Base-by-base conservation (phyloP, 345 rosid genomes). In the Moringa oleifera region DNA sequence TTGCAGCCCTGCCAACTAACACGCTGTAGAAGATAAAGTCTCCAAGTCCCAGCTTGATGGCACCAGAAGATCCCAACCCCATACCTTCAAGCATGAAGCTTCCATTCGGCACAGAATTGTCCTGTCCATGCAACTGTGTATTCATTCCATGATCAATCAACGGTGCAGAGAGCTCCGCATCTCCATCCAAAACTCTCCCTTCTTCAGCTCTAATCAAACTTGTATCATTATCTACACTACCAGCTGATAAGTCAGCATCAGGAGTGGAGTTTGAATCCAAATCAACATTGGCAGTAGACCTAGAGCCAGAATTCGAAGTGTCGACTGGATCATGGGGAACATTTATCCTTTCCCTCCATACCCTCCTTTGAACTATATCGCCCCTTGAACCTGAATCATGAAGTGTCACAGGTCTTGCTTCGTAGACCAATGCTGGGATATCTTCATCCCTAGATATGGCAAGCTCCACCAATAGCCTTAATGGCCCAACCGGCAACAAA, bases 361-460 rank as follows among this genome's bases (percentile, higher is more conserved):
- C 75, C 61, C 96, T 74, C 68, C 85, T 87, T 59, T 74, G 91
- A 64, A 73, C 74, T 33, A 33, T 11, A 33, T 11, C 37, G 11
- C 37, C 11, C 5, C 37, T 33, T 13, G 68, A 59, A 61, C 64
- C 63, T 0, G 81, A 62, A 57, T 89, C 80, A n/a, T 64, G 70
- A 66, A 57, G 67, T 5, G 69, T 73, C 51, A 92, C 89, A 0
- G 98, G 98, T 2, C 96, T 70, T 23, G 96, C 95, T 81, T 89
- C 97, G 0, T 93, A 93, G 25, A 93, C 97, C 71, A 93, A 61
- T 6, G 97, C 98, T 0, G 97, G 98, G 65, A 93, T 93, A 75
- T 93, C 97, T 74, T 93, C 98, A 69, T 93, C 97, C 71, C 98
- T 83, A 0, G 97, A 87, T 23, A 93, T 87, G 18, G 98, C 98